A percentile compares a stretch with the other conserved stretches of the same genome.
phyloP scores from a whole-genome alignment of 2,329 filamentous ascomycete species.

The Fusarium sp. region DNA sequence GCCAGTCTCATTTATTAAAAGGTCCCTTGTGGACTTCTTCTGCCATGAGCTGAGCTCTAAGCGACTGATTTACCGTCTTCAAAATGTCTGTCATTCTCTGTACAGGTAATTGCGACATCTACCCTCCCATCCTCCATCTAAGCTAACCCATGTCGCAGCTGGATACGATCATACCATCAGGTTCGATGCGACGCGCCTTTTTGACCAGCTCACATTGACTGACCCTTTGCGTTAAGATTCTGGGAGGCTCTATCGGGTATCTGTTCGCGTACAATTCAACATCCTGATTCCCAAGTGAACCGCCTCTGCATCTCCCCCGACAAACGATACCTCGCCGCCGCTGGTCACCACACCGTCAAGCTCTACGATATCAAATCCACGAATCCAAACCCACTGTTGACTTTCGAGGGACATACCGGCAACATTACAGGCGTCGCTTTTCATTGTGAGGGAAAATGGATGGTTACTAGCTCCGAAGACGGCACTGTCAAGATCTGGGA shows the following conservation, averaged over 20 bases:
- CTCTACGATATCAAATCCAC: conserved; percentile 98
- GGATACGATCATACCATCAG: conserved; percentile 73
- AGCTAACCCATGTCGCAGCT: conserved; percentile 53
- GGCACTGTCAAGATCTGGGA: conserved; percentile 98
- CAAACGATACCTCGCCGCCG: conserved; percentile 93
- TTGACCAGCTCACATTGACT: conserved; percentile 25
- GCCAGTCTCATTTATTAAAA: conserved; percentile 14
- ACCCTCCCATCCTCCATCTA: neutral
- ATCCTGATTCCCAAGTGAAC: conserved; percentile 98
- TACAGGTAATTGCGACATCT: conserved; percentile 61
- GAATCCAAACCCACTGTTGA: conserved; percentile 93
- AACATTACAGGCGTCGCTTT: conserved; percentile 98
- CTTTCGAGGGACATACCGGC: conserved; percentile 94
- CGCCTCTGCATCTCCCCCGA: conserved; percentile 98
- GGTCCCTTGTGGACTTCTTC: conserved; percentile 31
- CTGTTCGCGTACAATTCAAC: conserved; percentile 96
- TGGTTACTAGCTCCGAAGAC: conserved; percentile 98
- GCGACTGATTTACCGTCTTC: conserved; percentile 29
- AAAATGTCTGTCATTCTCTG: conserved; percentile 72
- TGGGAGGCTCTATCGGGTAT: conserved; percentile 99
- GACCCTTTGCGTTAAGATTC: conserved; percentile 68
- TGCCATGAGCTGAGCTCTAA: conserved; percentile 43
- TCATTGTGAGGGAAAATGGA: conserved; percentile 99
- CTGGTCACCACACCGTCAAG: conserved; percentile 85
- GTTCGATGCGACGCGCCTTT: conserved; percentile 50